Percentiles rank a stretch among this genome's conserved stretches.
Evolutionary conservation across 495 filamentous ascomycete genomes (phyloP).

Genomic region (Sabuloglossum arenarium): DNA sequence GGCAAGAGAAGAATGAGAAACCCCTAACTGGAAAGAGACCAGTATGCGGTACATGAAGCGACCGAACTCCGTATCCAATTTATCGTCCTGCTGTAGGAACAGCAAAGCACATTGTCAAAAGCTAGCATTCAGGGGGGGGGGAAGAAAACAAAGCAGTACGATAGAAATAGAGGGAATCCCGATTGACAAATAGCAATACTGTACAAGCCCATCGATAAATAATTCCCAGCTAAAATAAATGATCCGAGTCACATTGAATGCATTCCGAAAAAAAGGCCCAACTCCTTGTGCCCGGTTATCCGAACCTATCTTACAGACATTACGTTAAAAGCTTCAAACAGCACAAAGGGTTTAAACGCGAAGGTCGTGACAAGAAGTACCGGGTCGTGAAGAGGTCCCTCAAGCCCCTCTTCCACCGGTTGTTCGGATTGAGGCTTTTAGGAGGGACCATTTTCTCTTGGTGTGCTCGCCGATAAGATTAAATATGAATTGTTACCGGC

Average conservation of each 20-base stretch:
- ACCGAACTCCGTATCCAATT: constrained; percentile 3
- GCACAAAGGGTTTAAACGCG: not conserved
- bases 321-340: not conserved
- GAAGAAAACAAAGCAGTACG: not conserved
- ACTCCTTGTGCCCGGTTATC: not conserved
- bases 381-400: not conserved
- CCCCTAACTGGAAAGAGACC: not conserved
- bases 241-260: not conserved
- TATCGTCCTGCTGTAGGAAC: not conserved
- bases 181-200: not conserved
- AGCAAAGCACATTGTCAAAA: not conserved
- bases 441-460: not conserved
- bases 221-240: not conserved
- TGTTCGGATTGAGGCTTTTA: not conserved
- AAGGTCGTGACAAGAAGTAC: not conserved
- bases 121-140: not conserved
- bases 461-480: not conserved
- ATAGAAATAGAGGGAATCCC: not conserved
- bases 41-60: constrained; percentile 2
- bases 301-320: not conserved
- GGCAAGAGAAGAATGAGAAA: not conserved
- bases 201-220: not conserved
- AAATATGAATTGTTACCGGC: not conserved
- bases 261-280: constrained; percentile 5
- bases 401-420: not conserved